Percentiles rank a stretch among this genome's conserved stretches.
Evolutionary conservation across 2,329 filamentous ascomycete genomes (phyloP).

Genomic region (Arthrobotrys sinensis): DNA sequence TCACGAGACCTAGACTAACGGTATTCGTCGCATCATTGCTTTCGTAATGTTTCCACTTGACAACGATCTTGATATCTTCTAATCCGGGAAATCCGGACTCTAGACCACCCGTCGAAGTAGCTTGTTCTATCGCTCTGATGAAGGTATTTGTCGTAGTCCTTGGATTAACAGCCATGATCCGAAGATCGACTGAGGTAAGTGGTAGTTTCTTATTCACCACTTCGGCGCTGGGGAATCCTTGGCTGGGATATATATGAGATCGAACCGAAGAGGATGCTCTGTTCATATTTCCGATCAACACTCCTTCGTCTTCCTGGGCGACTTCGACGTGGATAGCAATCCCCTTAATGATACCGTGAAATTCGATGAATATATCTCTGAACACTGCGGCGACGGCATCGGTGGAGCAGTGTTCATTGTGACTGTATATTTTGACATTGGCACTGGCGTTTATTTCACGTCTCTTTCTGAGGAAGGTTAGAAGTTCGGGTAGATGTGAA

Average conservation of each 20-base stretch:
- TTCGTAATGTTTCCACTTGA: conserved; percentile 18
- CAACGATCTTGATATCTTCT: conserved; percentile 19
- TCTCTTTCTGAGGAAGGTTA: not conserved
- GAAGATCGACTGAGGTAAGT: conserved; percentile 9
- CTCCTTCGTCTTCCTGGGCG: not conserved
- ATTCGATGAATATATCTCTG: not conserved
- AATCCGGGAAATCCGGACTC: not conserved
- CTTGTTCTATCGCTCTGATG: not conserved
- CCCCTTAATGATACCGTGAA: not conserved
- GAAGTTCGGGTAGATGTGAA: not conserved
- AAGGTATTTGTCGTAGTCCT: not conserved
- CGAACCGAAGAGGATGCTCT: not conserved
- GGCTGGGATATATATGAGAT: not conserved
- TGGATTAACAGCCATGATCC: conserved; percentile 4
- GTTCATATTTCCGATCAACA: not conserved
- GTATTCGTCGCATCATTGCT: not conserved
- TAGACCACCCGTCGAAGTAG: not conserved
- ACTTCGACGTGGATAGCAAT: conserved; percentile 22
- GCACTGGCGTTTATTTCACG: not conserved
- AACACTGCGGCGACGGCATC: not conserved
- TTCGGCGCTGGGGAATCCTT: not conserved
- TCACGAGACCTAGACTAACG: not conserved
- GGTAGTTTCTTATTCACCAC: not conserved
- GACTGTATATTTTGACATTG: conserved; percentile 24
- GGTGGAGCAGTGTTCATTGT: conserved; percentile 15